Percentiles rank a stretch among this genome's conserved stretches.
phyloP scores from a whole-genome alignment of 441 rosid genomes.

The Eutrema salsugineum region DNA sequence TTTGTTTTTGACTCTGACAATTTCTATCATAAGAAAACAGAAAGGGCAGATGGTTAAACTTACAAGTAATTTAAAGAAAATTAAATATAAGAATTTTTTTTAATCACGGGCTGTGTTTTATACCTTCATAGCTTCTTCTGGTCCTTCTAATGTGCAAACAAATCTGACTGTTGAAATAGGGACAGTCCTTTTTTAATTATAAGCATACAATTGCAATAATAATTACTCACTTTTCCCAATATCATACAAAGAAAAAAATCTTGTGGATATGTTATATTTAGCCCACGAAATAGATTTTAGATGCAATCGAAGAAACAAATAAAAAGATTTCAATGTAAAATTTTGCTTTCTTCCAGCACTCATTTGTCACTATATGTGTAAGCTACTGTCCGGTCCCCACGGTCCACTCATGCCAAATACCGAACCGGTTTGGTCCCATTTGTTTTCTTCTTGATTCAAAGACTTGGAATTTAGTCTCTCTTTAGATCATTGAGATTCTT shows the following conservation, averaged over 20 bases:
- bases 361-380: conserved; percentile 22
- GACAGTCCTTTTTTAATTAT: conserved; percentile 32
- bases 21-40: conserved; percentile 3
- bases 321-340: conserved; percentile 17
- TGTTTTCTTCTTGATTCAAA: conserved; percentile 5
- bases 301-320: background rate
- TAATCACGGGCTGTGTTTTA: conserved; percentile 35
- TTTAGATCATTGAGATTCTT: background rate
- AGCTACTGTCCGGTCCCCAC: conserved; percentile 32
- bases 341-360: conserved; percentile 33
- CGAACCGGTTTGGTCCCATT: conserved; percentile 33
- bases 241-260: background rate
- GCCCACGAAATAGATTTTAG: conserved; percentile 1
- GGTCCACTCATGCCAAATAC: conserved; percentile 29
- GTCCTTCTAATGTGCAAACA: conserved; percentile 30
- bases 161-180: conserved; percentile 21
- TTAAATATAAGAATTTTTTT: background rate
- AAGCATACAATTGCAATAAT: conserved; percentile 32
- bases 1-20: conserved; percentile 15
- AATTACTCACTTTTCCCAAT: conserved; percentile 22
- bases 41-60: conserved; percentile 10
- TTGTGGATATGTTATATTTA: conserved; percentile 16
- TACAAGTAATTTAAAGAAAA: background rate
- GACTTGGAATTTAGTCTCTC: conserved; percentile 4
- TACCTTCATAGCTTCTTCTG: conserved; percentile 20